phyloP scores from a whole-genome alignment of 106 monocot species.

The Alisma plantagoaquatica region DNA sequence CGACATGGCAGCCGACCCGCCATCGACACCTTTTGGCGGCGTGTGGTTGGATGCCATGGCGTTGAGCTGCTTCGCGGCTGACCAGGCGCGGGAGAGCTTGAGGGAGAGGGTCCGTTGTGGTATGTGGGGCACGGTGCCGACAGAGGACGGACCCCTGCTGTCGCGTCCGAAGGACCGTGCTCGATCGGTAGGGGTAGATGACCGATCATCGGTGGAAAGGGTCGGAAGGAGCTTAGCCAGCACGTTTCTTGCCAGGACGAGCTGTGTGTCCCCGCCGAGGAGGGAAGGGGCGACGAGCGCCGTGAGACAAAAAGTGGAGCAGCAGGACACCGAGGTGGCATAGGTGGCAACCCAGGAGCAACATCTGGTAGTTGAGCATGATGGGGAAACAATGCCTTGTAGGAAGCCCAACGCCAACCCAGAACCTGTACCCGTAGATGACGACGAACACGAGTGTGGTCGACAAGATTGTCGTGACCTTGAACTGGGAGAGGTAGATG shows the following conservation, averaged over 20 bases:
- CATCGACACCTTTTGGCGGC: no score
- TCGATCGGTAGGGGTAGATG: no score
- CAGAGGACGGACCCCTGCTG: slow-evolving; percentile 79
- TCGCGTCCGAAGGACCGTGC: no score
- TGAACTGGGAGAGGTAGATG: slow-evolving; percentile 87
- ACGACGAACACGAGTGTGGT: slow-evolving; percentile 62
- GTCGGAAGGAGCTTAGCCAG: no score
- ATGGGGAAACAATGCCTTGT: slow-evolving; percentile 25
- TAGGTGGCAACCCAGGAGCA: slow-evolving; percentile 50
- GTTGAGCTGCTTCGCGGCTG: no score
- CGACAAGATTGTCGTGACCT: slow-evolving; percentile 67
- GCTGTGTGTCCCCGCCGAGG: no score
- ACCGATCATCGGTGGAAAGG: no score
- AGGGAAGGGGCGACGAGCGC: no score
- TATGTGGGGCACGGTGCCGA: slow-evolving; percentile 70
- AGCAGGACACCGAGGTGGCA: slow-evolving; percentile 66
- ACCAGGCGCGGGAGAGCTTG: no score
- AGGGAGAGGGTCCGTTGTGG: slow-evolving; percentile 44
- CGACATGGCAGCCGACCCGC: no score
- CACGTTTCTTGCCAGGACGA: no score
- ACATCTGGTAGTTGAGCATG: slow-evolving; percentile 47
- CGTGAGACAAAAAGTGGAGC: slow-evolving; percentile 55
- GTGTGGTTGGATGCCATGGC: no score
- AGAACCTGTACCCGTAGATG: slow-evolving; percentile 74
- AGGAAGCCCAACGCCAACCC: slow-evolving; percentile 72